Conservation (phyloP, 768 basidiomycete genomes). For the Amanita pallidorosea region DNA sequence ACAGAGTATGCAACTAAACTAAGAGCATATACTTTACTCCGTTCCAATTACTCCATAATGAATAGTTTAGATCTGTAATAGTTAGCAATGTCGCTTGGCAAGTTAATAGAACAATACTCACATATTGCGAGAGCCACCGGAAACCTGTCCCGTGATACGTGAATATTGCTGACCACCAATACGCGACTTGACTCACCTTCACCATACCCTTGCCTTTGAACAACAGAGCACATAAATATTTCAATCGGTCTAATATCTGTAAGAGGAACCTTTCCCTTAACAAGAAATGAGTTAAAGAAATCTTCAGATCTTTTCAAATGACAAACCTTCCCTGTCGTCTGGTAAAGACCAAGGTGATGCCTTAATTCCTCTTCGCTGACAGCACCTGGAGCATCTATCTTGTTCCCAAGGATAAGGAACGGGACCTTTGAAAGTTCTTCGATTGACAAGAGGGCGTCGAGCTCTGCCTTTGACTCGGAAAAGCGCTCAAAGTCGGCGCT, state of each 20-base stretch:
- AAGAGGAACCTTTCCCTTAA: constrained; percentile 91
- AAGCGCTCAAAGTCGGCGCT: constrained; percentile 96
- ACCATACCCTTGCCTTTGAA: constrained; percentile 96
- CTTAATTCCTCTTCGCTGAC: constrained; percentile 97
- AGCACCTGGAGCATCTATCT: constrained; percentile 97
- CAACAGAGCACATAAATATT: constrained; percentile 99
- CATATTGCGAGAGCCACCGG: constrained; percentile 98
- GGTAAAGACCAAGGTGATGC: constrained; percentile 90
- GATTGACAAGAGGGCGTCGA: constrained; percentile 91
- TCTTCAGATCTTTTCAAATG: neutral
- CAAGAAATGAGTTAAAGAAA: neutral
- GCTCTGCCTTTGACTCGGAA: constrained; percentile 91
- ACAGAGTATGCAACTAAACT: neutral
- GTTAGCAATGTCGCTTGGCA: neutral
- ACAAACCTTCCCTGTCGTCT: constrained; percentile 97
- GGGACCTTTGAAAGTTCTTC: constrained; percentile 94
- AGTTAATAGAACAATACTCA: constrained; percentile 27
- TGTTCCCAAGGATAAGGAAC: constrained; percentile 97
- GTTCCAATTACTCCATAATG: neutral
- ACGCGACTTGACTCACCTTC: constrained; percentile 50
- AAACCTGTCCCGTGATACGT: constrained; percentile 42
- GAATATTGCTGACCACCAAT: neutral
- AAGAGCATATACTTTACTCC: neutral
- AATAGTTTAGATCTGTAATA: constrained; percentile 1
- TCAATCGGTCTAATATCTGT: constrained; percentile 97